phyloP scores from a whole-genome alignment of 2,329 filamentous ascomycete species.

The Alternaria incomplexa region DNA sequence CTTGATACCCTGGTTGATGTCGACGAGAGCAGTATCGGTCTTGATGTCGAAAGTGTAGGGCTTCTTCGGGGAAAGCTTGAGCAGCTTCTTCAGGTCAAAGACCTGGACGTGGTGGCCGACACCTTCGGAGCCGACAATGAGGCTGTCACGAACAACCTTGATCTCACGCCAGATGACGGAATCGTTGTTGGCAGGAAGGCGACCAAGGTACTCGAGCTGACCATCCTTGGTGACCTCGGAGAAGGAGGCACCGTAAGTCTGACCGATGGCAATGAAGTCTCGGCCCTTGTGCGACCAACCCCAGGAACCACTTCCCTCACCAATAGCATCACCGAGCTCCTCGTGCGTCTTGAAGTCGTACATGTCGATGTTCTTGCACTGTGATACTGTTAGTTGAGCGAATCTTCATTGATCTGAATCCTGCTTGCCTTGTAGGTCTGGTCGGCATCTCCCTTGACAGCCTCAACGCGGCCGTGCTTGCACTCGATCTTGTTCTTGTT shows the following conservation, averaged over 20 bases:
- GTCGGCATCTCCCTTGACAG: slow-evolving; percentile 45
- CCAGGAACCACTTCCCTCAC: slow-evolving; percentile 56
- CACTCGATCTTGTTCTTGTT: slow-evolving; percentile 39
- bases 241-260: slow-evolving; percentile 63
- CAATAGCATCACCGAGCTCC: slow-evolving; percentile 56
- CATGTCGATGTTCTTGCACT: slow-evolving; percentile 57
- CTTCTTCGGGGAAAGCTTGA: slow-evolving; percentile 41
- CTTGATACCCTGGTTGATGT: slow-evolving; percentile 30
- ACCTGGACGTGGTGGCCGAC: slow-evolving; percentile 63
- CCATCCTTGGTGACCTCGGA: slow-evolving; percentile 58
- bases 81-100: slow-evolving; percentile 62
- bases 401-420: not conserved
- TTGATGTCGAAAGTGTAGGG: slow-evolving; percentile 39
- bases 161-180: slow-evolving; percentile 62
- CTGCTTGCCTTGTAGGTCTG: slow-evolving; percentile 44
- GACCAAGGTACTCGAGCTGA: slow-evolving; percentile 60
- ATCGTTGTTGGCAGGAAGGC: slow-evolving; percentile 55
- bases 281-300: slow-evolving; percentile 61
- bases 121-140: slow-evolving; percentile 50
- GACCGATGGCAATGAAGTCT: slow-evolving; percentile 62
- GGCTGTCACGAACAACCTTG: slow-evolving; percentile 49
- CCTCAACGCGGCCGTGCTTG: slow-evolving; percentile 45
- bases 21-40: slow-evolving; percentile 39
- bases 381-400: not conserved
- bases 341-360: slow-evolving; percentile 64